These are phyloP conservation scores for Aspergillus sp. DNA, from an alignment of 2,329 filamentous ascomycete genomes.

Conservation along the genomic window DNA sequence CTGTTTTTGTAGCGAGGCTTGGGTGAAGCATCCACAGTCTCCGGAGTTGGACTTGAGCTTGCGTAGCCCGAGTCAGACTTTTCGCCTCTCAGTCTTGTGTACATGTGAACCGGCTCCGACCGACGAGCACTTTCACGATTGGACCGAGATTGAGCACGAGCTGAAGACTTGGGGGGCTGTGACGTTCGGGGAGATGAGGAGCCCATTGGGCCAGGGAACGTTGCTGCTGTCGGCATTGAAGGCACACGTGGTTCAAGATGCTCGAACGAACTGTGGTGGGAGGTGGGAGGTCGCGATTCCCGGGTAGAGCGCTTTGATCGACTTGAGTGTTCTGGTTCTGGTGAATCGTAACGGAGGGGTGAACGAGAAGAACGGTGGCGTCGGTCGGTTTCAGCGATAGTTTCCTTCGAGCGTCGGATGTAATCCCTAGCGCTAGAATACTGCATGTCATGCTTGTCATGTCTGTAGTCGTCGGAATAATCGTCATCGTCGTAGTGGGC, in stretches of 20 bases:
- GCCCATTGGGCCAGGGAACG: constrained; percentile 33
- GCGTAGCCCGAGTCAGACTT: constrained; percentile 47
- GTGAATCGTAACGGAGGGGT: constrained; percentile 30
- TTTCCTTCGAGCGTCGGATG: constrained; percentile 36
- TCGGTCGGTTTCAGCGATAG: constrained; percentile 21
- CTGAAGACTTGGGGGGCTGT: constrained; percentile 24
- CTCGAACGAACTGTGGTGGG: constrained; percentile 33
- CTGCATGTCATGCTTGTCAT: constrained; percentile 30
- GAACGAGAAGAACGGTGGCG: constrained; percentile 34
- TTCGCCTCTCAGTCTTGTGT: constrained; percentile 37
- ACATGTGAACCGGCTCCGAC: constrained; percentile 26
- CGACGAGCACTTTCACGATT: constrained; percentile 30
- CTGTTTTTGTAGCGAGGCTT: constrained; percentile 37
- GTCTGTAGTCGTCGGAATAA: constrained; percentile 29
- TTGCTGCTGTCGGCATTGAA: constrained; percentile 36
- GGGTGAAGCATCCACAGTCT: constrained; percentile 36
- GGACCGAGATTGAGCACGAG: constrained; percentile 25
- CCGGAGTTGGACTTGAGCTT: constrained; percentile 43
- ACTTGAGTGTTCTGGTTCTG: constrained; percentile 33
- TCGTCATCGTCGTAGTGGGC: constrained; percentile 27
- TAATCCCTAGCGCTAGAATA: constrained; percentile 35
- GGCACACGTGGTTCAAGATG: constrained; percentile 31
- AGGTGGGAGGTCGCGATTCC: constrained; percentile 27
- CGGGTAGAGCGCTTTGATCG: constrained; percentile 30
- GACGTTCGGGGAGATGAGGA: constrained; percentile 16